These are phyloP conservation scores for Ambrosia artemisiifolia DNA, from an alignment of 129 eudicot species.

Conservation along the genomic window DNA sequence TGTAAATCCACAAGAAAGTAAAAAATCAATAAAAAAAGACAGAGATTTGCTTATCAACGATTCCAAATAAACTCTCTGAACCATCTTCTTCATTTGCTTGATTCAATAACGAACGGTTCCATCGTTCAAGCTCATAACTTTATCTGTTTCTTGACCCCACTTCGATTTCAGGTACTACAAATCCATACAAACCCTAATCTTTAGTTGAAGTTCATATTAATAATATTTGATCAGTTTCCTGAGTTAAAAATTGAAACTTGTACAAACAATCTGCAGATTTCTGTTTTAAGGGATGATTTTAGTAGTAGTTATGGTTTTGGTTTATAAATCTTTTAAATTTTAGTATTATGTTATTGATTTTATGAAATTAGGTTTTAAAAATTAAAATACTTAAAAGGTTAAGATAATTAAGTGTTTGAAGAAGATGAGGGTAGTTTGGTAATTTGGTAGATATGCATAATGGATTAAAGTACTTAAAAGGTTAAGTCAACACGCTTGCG, in stretches of 20 bases:
- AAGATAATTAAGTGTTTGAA: too few species aligned
- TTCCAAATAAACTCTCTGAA: neutral
- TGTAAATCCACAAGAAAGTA: neutral
- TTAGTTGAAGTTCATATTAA: neutral
- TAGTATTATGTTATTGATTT: too few species aligned
- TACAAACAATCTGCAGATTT: neutral
- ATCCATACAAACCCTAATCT: neutral
- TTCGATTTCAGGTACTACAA: neutral
- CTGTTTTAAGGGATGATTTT: neutral
- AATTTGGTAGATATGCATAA: too few species aligned
- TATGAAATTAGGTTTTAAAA: too few species aligned
- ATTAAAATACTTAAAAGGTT: too few species aligned
- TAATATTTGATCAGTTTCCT: neutral
- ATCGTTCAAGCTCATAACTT: neutral
- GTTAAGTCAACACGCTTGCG: too few species aligned
- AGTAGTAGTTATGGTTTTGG: too few species aligned
- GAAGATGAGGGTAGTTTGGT: too few species aligned
- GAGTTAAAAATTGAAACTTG: neutral
- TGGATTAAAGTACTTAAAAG: neutral
- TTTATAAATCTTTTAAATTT: too few species aligned
- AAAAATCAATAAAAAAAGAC: too few species aligned
- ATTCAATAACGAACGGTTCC: neutral
- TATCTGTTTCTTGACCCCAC: too few species aligned
- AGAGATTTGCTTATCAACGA: neutral
- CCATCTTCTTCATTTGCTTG: neutral